These are phyloP conservation scores for Gossypium davidsonii DNA, from an alignment of 441 rosid species.

Conservation along the genomic window DNA sequence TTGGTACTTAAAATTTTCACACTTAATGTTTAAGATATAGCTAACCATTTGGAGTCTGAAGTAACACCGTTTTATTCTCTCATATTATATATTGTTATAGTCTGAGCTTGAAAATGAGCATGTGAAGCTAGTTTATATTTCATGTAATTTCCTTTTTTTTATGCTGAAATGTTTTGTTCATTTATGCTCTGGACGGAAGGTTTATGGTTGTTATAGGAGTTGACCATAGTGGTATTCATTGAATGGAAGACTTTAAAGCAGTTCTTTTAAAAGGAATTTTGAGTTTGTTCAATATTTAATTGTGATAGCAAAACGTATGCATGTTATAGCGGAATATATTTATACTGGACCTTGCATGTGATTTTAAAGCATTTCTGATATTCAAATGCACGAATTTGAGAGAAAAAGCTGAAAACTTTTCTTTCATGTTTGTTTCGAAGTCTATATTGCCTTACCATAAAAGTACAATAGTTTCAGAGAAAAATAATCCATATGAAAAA, in stretches of 20 bases:
- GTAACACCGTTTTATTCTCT: background rate
- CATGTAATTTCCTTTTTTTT: background rate
- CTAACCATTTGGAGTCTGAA: background rate
- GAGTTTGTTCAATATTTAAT: background rate
- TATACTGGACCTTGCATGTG: background rate
- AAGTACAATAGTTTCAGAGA: background rate
- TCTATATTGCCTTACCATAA: background rate
- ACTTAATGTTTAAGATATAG: slow-evolving; percentile 2
- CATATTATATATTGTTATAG: background rate
- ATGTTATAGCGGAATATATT: background rate
- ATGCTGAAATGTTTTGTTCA: background rate
- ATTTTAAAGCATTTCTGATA: background rate
- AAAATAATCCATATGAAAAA: background rate
- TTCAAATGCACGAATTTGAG: background rate
- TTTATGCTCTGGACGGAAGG: background rate
- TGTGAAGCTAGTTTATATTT: background rate
- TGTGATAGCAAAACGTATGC: background rate
- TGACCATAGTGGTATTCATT: background rate
- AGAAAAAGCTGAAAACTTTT: background rate
- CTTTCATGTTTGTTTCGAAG: background rate
- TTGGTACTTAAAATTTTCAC: slow-evolving; percentile 44
- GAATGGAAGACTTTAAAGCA: background rate
- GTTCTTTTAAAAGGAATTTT: background rate
- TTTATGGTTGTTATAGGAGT: background rate
- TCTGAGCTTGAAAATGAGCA: background rate